Evolutionary conservation across 169 alveolate genomes (phyloP), one percentile per base, ranked within the genome.

Genomic region (Plasmodium berghei): DNA sequence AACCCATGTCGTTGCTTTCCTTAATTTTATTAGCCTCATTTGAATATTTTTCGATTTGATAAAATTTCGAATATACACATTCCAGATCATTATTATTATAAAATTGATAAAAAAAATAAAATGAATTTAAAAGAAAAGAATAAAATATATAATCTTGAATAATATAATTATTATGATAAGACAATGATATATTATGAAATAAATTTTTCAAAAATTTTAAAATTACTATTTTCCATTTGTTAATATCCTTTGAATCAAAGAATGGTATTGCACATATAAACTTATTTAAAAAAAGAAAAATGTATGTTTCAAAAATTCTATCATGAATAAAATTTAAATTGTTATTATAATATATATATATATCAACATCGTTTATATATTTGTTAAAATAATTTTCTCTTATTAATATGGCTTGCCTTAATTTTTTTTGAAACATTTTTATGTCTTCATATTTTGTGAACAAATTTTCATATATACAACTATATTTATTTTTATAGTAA

Each of bases 271-370:
- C 74, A 58, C 72, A 56, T 58, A 86, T 54, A 59, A 45, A 86
- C 61, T 86, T 86, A 66, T 86, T 86, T 70, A 86, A 86, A 86
- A 64, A 86, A 26, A 71, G 52, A 63, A 86, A 86, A 20, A 86
- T 58, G 61, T 56, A 86, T 12, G 58, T 59, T 42, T 86, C 70
- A 64, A 86, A 86, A 28, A 86, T 14, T 52, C 59, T 20, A n/a
- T 86, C 87, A 56, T 46, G 54, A 6, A 61, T 61, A 59, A 12
- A 46, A 34, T 70, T 72, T 34, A 86, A 42, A 48, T 70, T 46
- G 48, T 71, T 18, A 70, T 86, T 42, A 34, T 34, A 34, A 42
- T 59, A 70, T 55, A 69, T 55, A 54, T 26, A 66, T 66, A 67
- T 16, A 66, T 67, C 52, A 5, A 66, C 55, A 66, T 80, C 72